Evolutionary conservation across 2,329 filamentous ascomycete genomes (phyloP).

Genomic region (Endoconidiophora laricicola): DNA sequence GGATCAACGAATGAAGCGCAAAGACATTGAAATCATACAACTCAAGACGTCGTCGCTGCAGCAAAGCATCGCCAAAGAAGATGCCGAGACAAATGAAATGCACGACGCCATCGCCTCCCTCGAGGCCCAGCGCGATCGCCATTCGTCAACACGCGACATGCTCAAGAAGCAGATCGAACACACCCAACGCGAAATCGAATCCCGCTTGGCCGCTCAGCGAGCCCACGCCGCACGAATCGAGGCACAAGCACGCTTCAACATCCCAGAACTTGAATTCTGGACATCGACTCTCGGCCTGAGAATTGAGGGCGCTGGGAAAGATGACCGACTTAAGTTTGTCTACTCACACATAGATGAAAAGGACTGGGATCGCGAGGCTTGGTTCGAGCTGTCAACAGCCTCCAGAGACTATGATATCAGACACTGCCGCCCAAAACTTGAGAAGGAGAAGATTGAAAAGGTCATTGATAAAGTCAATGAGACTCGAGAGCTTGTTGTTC

Average conservation of each 20-base stretch:
- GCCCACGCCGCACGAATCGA: constrained; percentile 60
- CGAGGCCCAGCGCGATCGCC: constrained; percentile 41
- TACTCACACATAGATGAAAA: constrained; percentile 76
- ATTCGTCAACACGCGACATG: constrained; percentile 37
- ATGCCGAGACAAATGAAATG: constrained; percentile 62
- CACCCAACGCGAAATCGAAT: constrained; percentile 53
- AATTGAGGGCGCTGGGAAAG: constrained; percentile 74
- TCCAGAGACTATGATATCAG: constrained; percentile 72
- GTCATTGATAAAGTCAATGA: constrained; percentile 72
- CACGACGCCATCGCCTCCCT: constrained; percentile 43
- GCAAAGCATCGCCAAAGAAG: constrained; percentile 60
- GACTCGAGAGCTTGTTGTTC: constrained; percentile 49
- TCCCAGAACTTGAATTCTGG: constrained; percentile 92
- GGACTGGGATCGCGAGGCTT: constrained; percentile 77
- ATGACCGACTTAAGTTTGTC: constrained; percentile 77
- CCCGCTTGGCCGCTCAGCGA: constrained; percentile 52
- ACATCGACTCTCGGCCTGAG: constrained; percentile 73
- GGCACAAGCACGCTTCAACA: constrained; percentile 72
- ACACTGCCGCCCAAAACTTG: constrained; percentile 66
- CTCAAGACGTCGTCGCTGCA: constrained; percentile 55
- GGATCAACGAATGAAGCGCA: constrained; percentile 78
- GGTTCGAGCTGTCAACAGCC: constrained; percentile 78
- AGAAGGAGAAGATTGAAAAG: constrained; percentile 58
- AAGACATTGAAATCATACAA: constrained; percentile 68
- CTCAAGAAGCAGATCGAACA: constrained; percentile 46